These are phyloP conservation scores for Aspergillus ustus DNA, from an alignment of 2,329 filamentous ascomycete genomes.

Conservation along the genomic window DNA sequence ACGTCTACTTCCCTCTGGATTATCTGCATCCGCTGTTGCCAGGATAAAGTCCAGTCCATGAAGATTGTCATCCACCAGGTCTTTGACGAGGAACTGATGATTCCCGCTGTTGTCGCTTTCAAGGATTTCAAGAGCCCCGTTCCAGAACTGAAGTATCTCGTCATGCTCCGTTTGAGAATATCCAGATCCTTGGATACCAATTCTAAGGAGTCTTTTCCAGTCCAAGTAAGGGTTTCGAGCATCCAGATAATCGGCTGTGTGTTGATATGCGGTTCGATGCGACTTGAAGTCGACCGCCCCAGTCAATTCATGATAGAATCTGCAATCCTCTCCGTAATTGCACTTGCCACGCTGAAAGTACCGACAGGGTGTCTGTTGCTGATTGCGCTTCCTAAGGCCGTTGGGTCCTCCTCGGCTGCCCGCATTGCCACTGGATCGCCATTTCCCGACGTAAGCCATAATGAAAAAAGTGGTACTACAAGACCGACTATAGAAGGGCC, in stretches of 20 bases:
- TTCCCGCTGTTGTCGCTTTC: background rate
- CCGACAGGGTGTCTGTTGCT: background rate
- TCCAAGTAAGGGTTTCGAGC: background rate
- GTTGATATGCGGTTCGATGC: background rate
- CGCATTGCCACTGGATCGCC: background rate
- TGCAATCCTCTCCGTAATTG: background rate
- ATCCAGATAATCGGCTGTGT: background rate
- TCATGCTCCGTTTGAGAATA: constrained; percentile 1
- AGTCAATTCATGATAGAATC: background rate
- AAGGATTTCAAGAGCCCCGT: background rate
- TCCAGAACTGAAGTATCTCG: constrained; percentile 1
- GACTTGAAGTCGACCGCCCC: background rate
- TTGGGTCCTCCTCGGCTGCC: background rate
- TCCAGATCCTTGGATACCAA: background rate
- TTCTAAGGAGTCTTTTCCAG: constrained; percentile 1
- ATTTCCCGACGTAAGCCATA: background rate
- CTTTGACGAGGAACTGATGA: background rate
- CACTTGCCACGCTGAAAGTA: background rate
- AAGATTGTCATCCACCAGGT: background rate
- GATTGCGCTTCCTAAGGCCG: background rate
- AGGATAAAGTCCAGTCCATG: background rate
- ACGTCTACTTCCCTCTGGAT: background rate
- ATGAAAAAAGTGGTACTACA: background rate
- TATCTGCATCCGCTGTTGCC: constrained; percentile 1
- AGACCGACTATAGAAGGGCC: background rate